These are phyloP conservation scores for Cymbopogon flexuosus DNA, from an alignment of 202 grass and related monocot genomes.

Conservation along the genomic window DNA sequence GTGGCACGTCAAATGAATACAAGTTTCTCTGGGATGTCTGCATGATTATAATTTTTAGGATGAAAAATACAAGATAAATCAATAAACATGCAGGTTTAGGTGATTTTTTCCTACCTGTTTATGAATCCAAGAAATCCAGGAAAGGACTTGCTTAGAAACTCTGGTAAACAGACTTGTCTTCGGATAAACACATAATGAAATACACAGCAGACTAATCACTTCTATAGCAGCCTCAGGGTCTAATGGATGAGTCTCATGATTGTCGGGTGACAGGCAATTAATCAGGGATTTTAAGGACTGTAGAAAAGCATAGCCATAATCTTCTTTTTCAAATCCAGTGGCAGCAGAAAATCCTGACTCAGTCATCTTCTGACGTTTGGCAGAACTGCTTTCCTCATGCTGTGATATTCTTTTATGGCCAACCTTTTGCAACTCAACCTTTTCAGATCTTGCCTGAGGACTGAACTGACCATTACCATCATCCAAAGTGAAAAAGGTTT, in stretches of 20 bases:
- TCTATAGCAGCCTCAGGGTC: constrained; percentile 59
- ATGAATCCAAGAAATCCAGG: constrained; percentile 80
- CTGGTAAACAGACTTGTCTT: constrained; percentile 46
- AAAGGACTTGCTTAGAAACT: constrained; percentile 72
- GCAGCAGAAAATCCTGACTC: constrained; percentile 40
- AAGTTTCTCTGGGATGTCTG: constrained; percentile 47
- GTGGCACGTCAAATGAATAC: constrained; percentile 42
- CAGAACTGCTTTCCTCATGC: constrained; percentile 37
- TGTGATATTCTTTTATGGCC: constrained; percentile 61
- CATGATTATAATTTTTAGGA: constrained; percentile 27
- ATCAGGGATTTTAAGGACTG: constrained; percentile 47
- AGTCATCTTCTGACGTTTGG: constrained; percentile 59
- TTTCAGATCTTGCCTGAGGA: constrained; percentile 38
- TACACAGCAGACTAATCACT: constrained; percentile 58
- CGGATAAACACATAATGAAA: constrained; percentile 47
- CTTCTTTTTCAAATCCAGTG: constrained; percentile 28
- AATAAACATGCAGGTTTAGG: constrained; percentile 8
- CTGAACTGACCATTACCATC: constrained; percentile 26
- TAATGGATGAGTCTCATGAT: constrained; percentile 40
- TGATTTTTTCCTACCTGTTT: constrained; percentile 57
- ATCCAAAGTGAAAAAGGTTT: constrained; percentile 22
- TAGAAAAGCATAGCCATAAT: constrained; percentile 39
- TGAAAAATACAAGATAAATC: constrained; percentile 21
- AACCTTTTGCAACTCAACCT: constrained; percentile 40
- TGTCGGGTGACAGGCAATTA: constrained; percentile 51